Evolutionary conservation across 2,329 filamentous ascomycete species (phyloP).

Genomic region (Coniella vitis): DNA sequence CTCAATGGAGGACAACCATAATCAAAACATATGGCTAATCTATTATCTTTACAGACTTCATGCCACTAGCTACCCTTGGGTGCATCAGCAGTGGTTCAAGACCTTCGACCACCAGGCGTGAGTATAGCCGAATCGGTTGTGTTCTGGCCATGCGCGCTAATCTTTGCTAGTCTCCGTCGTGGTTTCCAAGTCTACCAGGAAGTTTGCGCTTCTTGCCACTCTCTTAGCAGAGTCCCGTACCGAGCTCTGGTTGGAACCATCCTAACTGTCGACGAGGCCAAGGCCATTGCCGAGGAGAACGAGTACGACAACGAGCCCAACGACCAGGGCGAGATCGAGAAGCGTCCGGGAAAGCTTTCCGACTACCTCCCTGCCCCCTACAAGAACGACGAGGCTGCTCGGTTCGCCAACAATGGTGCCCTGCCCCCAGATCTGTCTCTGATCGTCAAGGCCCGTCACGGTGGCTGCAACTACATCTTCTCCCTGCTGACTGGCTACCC

Average conservation of each 20-base stretch:
- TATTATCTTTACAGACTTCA: slow-evolving; percentile 61
- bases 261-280: slow-evolving; percentile 96
- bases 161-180: slow-evolving; percentile 72
- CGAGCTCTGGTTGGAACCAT: slow-evolving; percentile 82
- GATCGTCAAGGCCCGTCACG: slow-evolving; percentile 96
- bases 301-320: slow-evolving; percentile 98
- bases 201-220: slow-evolving; percentile 97
- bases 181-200: slow-evolving; percentile 99
- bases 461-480: slow-evolving; percentile 98
- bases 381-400: slow-evolving; percentile 98
- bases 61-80: slow-evolving; percentile 89
- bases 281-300: slow-evolving; percentile 93
- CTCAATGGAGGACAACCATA: too few species aligned
- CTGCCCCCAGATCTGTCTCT: slow-evolving; percentile 94
- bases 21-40: too few species aligned
- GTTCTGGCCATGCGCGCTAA: slow-evolving; percentile 9
- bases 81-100: slow-evolving; percentile 84
- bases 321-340: slow-evolving; percentile 95
- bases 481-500: slow-evolving; percentile 93
- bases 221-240: slow-evolving; percentile 88
- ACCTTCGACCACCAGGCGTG: slow-evolving; percentile 97
- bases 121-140: slow-evolving; percentile 34
- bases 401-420: slow-evolving; percentile 96
- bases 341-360: slow-evolving; percentile 96
- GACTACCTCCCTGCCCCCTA: slow-evolving; percentile 94